Evolutionary conservation across 495 filamentous ascomycete species (phyloP).

Genomic region (Penicillium waksmanii): DNA sequence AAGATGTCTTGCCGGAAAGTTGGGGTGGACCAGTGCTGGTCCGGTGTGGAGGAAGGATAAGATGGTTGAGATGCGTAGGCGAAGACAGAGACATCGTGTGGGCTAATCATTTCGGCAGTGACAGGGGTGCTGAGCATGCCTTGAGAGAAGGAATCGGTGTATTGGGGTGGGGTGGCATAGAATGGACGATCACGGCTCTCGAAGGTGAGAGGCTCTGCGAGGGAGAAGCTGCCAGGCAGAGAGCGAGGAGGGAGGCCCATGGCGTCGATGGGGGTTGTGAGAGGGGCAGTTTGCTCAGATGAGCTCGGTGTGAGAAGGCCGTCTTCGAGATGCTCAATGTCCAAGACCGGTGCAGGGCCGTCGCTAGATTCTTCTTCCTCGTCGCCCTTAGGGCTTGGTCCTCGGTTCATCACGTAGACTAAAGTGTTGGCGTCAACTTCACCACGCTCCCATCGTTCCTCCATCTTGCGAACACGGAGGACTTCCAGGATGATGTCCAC

Average conservation of each 20-base stretch:
- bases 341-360: conserved; percentile 1
- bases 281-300: conserved; percentile 35
- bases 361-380: conserved; percentile 39
- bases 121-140: conserved; percentile 38
- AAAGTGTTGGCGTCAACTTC: conserved; percentile 50
- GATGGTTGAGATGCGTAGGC: conserved; percentile 36
- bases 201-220: conserved; percentile 39
- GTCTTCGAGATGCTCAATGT: conserved; percentile 35
- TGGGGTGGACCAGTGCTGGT: conserved; percentile 37
- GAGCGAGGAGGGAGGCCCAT: conserved; percentile 20
- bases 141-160: conserved; percentile 40
- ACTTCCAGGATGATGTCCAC: conserved; percentile 55
- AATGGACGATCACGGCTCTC: conserved; percentile 39
- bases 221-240: conserved; percentile 32
- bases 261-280: conserved; percentile 37
- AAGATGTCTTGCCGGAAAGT: conserved; percentile 48
- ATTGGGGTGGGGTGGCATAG: conserved; percentile 38
- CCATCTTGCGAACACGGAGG: conserved; percentile 55
- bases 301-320: conserved; percentile 37
- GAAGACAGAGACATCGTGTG: conserved; percentile 37
- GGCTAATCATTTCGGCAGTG: conserved; percentile 35
- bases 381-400: conserved; percentile 41
- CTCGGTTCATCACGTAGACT: conserved; percentile 45
- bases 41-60: conserved; percentile 34
- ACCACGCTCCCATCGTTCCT: conserved; percentile 54